Evolutionary conservation across 768 basidiomycete genomes (phyloP).

Genomic region (Amanita rubescens): DNA sequence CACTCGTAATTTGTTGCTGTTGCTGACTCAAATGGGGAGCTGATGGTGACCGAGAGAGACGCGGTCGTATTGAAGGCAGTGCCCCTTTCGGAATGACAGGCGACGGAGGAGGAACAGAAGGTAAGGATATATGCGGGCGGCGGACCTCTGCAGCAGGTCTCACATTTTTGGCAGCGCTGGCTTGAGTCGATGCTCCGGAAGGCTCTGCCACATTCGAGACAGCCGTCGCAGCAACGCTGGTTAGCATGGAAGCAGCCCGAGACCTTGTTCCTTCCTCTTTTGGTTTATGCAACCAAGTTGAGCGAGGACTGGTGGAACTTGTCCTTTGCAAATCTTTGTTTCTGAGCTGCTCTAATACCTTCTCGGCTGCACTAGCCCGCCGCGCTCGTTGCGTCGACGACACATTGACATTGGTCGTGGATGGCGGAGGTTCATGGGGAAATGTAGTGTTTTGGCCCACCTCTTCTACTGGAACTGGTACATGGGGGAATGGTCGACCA

Average conservation of each 20-base stretch:
- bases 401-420: conserved; percentile 17
- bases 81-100: conserved; percentile 30
- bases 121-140: conserved; percentile 32
- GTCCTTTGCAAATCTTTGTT: conserved; percentile 47
- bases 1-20: conserved; percentile 8
- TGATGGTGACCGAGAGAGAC: conserved; percentile 53
- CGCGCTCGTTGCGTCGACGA: conserved; percentile 35
- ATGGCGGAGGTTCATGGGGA: conserved; percentile 12
- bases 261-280: conserved; percentile 19
- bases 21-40: conserved; percentile 30
- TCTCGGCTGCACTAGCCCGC: conserved; percentile 60
- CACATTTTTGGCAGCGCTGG: conserved; percentile 16
- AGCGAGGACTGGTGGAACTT: conserved; percentile 31
- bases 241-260: conserved; percentile 9
- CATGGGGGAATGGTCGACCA: conserved; percentile 17
- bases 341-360: conserved; percentile 57
- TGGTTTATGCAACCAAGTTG: conserved; percentile 39
- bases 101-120: conserved; percentile 31
- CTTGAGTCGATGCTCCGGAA: conserved; percentile 11
- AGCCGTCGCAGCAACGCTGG: conserved; percentile 11
- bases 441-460: neutral
- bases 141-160: conserved; percentile 17
- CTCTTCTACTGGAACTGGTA: conserved; percentile 5
- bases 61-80: conserved; percentile 35
- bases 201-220: neutral